A percentile compares a stretch with the other conserved stretches of the same genome.
These are phyloP conservation scores for Erythrophleum ivorense DNA, from an alignment of 331 rosid genomes.

Conservation along the genomic window DNA sequence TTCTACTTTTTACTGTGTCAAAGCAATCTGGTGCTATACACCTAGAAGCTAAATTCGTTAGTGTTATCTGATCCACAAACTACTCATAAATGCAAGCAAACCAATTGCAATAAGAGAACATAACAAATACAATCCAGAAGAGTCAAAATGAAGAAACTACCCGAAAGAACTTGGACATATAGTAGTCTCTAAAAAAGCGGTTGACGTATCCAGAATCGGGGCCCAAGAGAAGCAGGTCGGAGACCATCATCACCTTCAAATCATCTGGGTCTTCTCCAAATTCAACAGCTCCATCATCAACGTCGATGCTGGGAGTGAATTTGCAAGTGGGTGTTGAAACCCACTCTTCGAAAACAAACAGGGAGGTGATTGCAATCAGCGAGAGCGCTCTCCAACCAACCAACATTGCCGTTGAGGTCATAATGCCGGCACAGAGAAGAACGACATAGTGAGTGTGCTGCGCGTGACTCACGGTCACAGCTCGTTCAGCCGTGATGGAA, in stretches of 20 bases:
- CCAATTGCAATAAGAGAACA: neutral
- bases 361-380: constrained; percentile 41
- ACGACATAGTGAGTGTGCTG: neutral
- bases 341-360: constrained; percentile 58
- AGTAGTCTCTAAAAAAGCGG: constrained; percentile 53
- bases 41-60: neutral
- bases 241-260: constrained; percentile 69
- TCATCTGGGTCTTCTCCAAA: constrained; percentile 39
- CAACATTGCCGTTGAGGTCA: constrained; percentile 35
- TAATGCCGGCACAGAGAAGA: neutral
- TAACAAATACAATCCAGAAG: neutral
- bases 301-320: constrained; percentile 26
- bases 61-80: neutral
- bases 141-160: constrained; percentile 33
- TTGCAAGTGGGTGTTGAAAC: constrained; percentile 67
- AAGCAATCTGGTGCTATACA: neutral
- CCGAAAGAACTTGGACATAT: constrained; percentile 65
- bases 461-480: neutral
- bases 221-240: constrained; percentile 63
- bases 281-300: constrained; percentile 22
- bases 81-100: neutral
- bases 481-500: neutral
- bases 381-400: constrained; percentile 44
- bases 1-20: neutral
- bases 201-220: constrained; percentile 50